These are phyloP conservation scores for Serendipita sp. DNA, from an alignment of 768 basidiomycete species.

Conservation along the genomic window DNA sequence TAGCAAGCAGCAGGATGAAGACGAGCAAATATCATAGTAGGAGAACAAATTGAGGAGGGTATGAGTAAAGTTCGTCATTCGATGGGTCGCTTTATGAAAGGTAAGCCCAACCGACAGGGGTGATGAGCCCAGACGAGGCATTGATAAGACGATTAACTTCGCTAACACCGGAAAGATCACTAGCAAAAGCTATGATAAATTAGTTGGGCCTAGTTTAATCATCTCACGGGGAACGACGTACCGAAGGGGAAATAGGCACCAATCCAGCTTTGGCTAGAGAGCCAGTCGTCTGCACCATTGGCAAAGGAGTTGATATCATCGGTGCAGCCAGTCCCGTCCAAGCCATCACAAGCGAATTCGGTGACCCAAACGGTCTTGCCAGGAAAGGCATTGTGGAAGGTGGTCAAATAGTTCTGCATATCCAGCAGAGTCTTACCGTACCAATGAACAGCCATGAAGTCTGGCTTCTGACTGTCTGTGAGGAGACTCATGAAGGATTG, in stretches of 20 bases:
- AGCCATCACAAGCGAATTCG: constrained; percentile 48
- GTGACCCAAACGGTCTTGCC: constrained; percentile 37
- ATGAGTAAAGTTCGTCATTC: too few species aligned
- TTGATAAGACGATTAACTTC: not conserved
- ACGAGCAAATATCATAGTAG: too few species aligned
- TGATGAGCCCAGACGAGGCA: not conserved
- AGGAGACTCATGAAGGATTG: constrained; percentile 30
- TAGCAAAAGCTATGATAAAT: not conserved
- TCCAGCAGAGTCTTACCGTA: constrained; percentile 38
- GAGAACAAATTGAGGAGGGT: too few species aligned
- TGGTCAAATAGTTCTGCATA: constrained; percentile 24
- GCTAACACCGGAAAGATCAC: not conserved
- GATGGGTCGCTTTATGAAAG: not conserved
- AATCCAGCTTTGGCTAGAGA: not conserved
- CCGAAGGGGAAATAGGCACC: not conserved
- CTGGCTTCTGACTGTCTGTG: constrained; percentile 27
- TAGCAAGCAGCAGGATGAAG: too few species aligned
- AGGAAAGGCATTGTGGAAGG: constrained; percentile 29
- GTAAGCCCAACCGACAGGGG: not conserved
- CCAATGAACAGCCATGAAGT: constrained; percentile 45
- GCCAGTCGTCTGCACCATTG: not conserved
- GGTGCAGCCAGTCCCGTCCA: not conserved
- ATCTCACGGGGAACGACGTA: too few species aligned
- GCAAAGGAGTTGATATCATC: not conserved
- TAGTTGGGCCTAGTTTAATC: too few species aligned